Conservation (phyloP, 768 basidiomycete genomes). For the Tephrocybe sp. region DNA sequence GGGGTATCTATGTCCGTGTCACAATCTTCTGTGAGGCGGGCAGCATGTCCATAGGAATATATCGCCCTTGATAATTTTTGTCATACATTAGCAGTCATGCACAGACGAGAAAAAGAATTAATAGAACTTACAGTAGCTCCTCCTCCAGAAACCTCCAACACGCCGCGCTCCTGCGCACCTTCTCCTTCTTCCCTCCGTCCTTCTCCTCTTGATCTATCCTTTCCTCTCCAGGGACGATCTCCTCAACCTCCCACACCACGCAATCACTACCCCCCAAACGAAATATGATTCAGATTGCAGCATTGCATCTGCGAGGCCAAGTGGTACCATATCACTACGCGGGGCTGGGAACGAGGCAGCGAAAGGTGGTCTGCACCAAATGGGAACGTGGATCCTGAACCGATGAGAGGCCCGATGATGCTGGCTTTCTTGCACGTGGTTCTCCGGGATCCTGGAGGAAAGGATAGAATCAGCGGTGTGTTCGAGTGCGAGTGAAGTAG, state of each 20-base stretch:
- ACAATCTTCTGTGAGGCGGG: slow-evolving; percentile 64
- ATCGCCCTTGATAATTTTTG: slow-evolving; percentile 71
- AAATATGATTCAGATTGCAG: slow-evolving; percentile 73
- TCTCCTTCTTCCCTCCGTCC: slow-evolving; percentile 1
- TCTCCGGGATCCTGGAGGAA: too few species aligned
- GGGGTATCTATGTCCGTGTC: slow-evolving; percentile 13
- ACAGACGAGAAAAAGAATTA: not conserved
- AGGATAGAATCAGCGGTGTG: too few species aligned
- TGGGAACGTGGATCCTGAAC: too few species aligned
- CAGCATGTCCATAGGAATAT: slow-evolving; percentile 76
- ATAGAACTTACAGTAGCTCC: slow-evolving; percentile 65
- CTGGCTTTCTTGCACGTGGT: too few species aligned
- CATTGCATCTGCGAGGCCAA: slow-evolving; percentile 64
- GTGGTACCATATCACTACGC: slow-evolving; percentile 73
- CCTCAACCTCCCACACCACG: slow-evolving; percentile 67
- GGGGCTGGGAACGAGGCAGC: slow-evolving; percentile 73
- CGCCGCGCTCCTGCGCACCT: slow-evolving; percentile 32
- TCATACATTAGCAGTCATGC: not conserved
- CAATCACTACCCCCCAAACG: slow-evolving; percentile 88
- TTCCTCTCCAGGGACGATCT: not conserved
- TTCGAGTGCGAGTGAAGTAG: too few species aligned
- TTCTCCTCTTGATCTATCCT: too few species aligned
- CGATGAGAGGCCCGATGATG: too few species aligned
- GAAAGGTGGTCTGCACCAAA: slow-evolving; percentile 88
- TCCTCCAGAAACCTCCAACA: slow-evolving; percentile 70